Evolutionary conservation across 345 rosid genomes (phyloP), one percentile per base, ranked within the genome.

Genomic region (Salix suchowensis): DNA sequence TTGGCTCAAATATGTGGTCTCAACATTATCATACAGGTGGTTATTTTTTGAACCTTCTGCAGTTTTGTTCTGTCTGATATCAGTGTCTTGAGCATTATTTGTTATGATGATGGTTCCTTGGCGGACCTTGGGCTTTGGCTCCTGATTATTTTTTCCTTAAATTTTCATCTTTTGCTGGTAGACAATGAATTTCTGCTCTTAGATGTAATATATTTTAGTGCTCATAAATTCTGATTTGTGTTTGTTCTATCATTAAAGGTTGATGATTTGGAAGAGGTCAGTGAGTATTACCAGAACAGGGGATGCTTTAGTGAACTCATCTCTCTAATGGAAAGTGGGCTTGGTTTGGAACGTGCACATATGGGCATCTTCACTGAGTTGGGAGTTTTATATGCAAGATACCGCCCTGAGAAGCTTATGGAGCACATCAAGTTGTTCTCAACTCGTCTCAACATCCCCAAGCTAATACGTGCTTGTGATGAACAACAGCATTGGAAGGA

Each of bases 401-500:
- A 92, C 70, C 94, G 97, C 36, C 82, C 85, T 37, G 97, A 92
- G 88, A 94, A 94, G 84, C 95, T 94, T 76, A 94, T 94, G 97
- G 98, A 94, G 83, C 97, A 94, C 84, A 94, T 94, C 81, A 94
- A 94, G 82, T 83, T 94, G 80, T 94, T 94, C 78, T 91, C 98
- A 5, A 92, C 95, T 40, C 97, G 98, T 79, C 98, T 94, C 77
- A 94, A 94, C 75, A 94, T 92, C 76, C 98, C 98, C 74, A 94
- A 94, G 84, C 97, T 94, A 74, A 94, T 92, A 23, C 84, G 98
- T 44, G 98, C 98, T 55, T 94, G 98, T 85, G 98, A 94, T 81
- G 97, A 94, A 75, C 98, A 94, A 73, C 98, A 92, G 85, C 98
- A 94, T 61, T 94, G 98, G 98, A 86, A 80, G 83, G 98, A 94